These are phyloP conservation scores for Colletotrichum sp. DNA, from an alignment of 2,329 filamentous ascomycete genomes.

Conservation along the genomic window DNA sequence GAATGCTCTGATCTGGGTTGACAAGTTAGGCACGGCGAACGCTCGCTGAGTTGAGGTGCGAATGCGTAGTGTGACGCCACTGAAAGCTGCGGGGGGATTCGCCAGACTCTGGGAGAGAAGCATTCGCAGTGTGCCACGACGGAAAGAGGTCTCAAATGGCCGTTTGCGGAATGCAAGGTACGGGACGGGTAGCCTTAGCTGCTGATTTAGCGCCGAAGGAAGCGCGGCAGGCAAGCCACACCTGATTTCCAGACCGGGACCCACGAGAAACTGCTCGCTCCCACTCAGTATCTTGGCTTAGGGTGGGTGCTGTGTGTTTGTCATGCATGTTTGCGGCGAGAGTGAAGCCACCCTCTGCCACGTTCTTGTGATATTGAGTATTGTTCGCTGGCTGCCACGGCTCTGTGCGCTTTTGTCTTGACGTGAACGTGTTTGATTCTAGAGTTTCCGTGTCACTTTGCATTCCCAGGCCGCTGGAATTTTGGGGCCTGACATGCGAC, in stretches of 20 bases:
- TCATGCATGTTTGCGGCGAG: constrained; percentile 4
- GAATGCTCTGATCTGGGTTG: neutral
- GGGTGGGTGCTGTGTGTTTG: neutral
- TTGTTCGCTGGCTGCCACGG: neutral
- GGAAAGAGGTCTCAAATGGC: neutral
- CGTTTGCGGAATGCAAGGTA: constrained; percentile 20
- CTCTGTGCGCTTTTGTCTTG: neutral
- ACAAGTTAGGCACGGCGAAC: neutral
- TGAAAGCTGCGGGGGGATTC: neutral
- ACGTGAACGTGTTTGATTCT: neutral
- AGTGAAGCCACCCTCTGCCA: constrained; percentile 1
- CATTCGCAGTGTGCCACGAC: neutral
- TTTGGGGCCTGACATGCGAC: neutral
- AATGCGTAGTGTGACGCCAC: constrained; percentile 9
- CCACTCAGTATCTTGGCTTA: neutral
- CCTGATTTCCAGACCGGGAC: constrained; percentile 11
- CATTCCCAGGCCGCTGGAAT: neutral
- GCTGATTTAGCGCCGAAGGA: constrained; percentile 2
- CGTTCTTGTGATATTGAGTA: neutral
- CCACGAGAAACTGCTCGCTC: neutral
- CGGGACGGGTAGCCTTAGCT: constrained; percentile 1
- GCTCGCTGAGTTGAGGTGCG: neutral
- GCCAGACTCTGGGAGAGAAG: neutral
- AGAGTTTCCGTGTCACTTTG: neutral
- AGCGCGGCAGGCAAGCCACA: constrained; percentile 14